phyloP scores from a whole-genome alignment of 2,329 filamentous ascomycete genomes.

The Pseudocercospora macadamiae region DNA sequence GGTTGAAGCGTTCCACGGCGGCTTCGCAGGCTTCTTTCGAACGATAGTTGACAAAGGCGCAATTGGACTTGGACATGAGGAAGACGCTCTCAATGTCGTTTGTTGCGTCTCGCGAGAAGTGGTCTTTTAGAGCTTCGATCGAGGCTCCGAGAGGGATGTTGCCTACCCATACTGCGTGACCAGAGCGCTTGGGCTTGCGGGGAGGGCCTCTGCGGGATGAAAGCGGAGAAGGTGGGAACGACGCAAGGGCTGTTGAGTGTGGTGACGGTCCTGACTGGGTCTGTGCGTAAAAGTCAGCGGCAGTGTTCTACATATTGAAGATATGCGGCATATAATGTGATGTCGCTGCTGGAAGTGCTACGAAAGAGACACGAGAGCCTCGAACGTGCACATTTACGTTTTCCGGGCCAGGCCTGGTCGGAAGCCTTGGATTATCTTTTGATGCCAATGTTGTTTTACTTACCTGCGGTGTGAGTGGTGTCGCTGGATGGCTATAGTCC shows the following conservation, averaged over 20 bases:
- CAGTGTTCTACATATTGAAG: too few relatives aligned
- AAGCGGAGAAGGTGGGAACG: constrained; percentile 41
- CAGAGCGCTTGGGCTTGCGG: constrained; percentile 68
- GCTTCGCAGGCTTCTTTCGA: constrained; percentile 73
- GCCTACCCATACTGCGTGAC: constrained; percentile 92
- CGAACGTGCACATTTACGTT: too few relatives aligned
- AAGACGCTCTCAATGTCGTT: constrained; percentile 84
- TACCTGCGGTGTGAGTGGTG: background rate
- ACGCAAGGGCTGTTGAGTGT: background rate
- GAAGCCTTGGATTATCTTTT: too few relatives aligned
- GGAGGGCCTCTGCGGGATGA: constrained; percentile 55
- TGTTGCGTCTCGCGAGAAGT: constrained; percentile 78
- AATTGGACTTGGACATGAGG: constrained; percentile 93
- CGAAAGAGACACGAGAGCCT: too few relatives aligned
- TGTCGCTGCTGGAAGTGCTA: too few relatives aligned
- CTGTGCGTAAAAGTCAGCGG: background rate
- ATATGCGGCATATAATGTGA: too few relatives aligned
- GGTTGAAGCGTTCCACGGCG: constrained; percentile 82
- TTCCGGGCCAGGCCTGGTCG: too few relatives aligned
- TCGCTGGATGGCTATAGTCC: background rate
- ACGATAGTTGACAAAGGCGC: constrained; percentile 93
- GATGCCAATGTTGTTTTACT: too few relatives aligned
- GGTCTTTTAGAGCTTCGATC: constrained; percentile 81
- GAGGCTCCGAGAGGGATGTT: constrained; percentile 84
- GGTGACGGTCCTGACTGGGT: background rate